Percentiles rank a stretch among this genome's conserved stretches.
Evolutionary conservation across 2,329 filamentous ascomycete species (phyloP).

Genomic region (Diaporthe sp.): DNA sequence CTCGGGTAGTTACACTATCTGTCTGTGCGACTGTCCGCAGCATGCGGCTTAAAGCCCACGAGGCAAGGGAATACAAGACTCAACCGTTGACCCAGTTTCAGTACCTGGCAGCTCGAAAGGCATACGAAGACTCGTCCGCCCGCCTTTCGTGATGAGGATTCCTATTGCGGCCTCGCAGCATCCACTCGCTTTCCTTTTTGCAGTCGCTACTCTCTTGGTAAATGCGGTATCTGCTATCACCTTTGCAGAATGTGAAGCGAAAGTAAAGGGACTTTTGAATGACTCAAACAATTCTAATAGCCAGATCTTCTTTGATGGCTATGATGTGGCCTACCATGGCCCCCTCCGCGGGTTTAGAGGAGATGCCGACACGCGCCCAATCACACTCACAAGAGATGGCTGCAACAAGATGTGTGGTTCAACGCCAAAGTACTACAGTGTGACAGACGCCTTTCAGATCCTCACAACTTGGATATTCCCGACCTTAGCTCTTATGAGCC

Average conservation of each 20-base stretch:
- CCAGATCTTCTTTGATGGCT: neutral
- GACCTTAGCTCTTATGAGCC: constrained; percentile 4
- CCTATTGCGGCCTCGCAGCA: neutral
- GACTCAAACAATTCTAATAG: neutral
- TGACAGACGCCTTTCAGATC: constrained; percentile 10
- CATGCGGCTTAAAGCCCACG: neutral
- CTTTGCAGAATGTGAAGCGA: neutral
- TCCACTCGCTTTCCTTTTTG: neutral
- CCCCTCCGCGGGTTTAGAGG: neutral
- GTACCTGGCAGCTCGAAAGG: neutral
- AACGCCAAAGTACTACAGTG: neutral
- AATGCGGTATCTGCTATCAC: neutral
- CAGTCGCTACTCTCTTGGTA: neutral
- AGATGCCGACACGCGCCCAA: neutral
- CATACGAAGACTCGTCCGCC: neutral
- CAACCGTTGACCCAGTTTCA: neutral
- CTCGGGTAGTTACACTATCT: neutral
- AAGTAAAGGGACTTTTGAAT: too few relatives aligned
- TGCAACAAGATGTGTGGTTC: neutral
- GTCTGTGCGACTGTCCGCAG: neutral
- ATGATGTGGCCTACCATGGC: neutral
- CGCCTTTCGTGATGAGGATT: neutral
- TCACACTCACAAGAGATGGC: constrained; percentile 2
- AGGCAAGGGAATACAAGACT: neutral
- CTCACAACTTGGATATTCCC: constrained; percentile 12